phyloP scores from a whole-genome alignment of 495 filamentous ascomycete species.

The Trichoderma erinaceum region DNA sequence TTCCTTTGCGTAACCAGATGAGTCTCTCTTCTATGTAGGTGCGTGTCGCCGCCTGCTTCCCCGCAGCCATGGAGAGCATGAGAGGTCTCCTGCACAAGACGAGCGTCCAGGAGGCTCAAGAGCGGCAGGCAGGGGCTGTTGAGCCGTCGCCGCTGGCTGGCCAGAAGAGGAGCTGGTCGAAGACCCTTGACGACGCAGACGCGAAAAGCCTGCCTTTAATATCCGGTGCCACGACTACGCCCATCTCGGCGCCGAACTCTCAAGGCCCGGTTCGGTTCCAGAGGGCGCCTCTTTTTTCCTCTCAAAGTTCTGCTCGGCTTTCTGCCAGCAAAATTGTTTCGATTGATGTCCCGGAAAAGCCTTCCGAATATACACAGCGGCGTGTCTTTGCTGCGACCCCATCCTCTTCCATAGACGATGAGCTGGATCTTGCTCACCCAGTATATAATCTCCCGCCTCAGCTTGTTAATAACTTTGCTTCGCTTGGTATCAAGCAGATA shows the following conservation, averaged over 20 bases:
- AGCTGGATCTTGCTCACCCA: slow-evolving; percentile 56
- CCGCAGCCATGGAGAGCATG: slow-evolving; percentile 16
- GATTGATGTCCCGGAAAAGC: slow-evolving; percentile 16
- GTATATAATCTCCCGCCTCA: slow-evolving; percentile 57
- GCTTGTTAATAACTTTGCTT: slow-evolving; percentile 59
- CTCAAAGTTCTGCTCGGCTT: slow-evolving; percentile 24
- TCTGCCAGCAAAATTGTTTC: slow-evolving; percentile 32
- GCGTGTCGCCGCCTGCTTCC: background rate
- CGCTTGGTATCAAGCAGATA: slow-evolving; percentile 59
- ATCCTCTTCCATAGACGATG: slow-evolving; percentile 48
- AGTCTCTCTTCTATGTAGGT: background rate
- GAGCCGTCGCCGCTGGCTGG: background rate
- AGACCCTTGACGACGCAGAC: slow-evolving; percentile 9
- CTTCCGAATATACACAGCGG: slow-evolving; percentile 45
- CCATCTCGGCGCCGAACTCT: slow-evolving; percentile 11
- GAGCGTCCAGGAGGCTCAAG: slow-evolving; percentile 22
- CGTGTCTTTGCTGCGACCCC: slow-evolving; percentile 41
- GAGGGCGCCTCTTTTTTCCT: slow-evolving; percentile 19
- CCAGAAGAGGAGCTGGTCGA: slow-evolving; percentile 15
- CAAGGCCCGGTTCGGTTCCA: slow-evolving; percentile 24
- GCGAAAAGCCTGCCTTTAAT: background rate
- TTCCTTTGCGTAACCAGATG: background rate
- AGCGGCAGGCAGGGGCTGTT: slow-evolving; percentile 16
- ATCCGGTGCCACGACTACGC: background rate
- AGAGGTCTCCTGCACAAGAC: slow-evolving; percentile 18